A percentile compares a stretch with the other conserved stretches of the same genome.
Conservation (phyloP, 2,329 filamentous ascomycete species). For the Furcasterigmium sp. region DNA sequence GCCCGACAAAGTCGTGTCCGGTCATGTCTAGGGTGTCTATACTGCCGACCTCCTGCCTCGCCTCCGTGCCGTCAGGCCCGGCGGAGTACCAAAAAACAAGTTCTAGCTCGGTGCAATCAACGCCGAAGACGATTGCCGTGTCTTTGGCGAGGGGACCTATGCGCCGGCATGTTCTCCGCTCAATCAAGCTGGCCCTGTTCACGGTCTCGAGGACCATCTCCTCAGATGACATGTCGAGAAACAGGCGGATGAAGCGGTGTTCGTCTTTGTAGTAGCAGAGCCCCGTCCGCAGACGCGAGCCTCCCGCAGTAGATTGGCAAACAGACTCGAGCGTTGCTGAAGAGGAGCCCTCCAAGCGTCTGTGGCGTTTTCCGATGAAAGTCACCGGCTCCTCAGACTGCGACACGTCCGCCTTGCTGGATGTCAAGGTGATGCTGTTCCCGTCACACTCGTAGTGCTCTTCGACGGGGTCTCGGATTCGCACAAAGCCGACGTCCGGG, state of each 20-base stretch:
- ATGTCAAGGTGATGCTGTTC: accelerated
- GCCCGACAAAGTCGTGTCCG: constrained; percentile 23
- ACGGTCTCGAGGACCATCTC: constrained; percentile 9
- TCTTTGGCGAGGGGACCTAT: background rate
- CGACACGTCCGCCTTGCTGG: background rate
- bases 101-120: constrained; percentile 1
- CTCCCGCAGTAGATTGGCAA: too few species aligned
- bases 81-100: background rate
- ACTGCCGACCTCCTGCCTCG: background rate
- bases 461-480: constrained; percentile 1
- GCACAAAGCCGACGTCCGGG: constrained; percentile 1
- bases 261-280: constrained; percentile 18
- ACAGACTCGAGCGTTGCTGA: background rate
- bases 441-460: background rate
- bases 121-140: background rate
- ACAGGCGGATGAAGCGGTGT: constrained; percentile 11
- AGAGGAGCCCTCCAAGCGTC: constrained; percentile 1
- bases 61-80: background rate
- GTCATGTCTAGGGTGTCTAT: constrained; percentile 23
- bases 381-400: constrained; percentile 1
- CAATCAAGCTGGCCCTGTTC: constrained; percentile 11
- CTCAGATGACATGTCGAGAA: constrained; percentile 3
- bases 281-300: constrained; percentile 9
- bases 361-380: constrained; percentile 5
- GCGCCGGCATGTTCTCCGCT: background rate